Evolutionary conservation across 2,329 filamentous ascomycete species (phyloP), one percentile per base, ranked within the genome.

Genomic region (Fusarium albosuccineum): DNA sequence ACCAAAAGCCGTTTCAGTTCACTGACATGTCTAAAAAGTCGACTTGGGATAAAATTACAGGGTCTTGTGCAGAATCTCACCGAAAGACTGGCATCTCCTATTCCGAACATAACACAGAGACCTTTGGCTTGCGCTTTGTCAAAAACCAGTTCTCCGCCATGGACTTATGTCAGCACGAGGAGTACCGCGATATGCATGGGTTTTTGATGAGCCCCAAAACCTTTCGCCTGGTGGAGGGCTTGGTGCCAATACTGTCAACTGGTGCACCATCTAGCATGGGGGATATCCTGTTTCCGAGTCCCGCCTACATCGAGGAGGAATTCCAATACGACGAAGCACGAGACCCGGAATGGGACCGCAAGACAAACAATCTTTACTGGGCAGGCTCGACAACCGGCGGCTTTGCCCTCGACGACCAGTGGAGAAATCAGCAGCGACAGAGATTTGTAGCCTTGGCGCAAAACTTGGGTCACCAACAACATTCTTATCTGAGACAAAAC

Each of bases 331-430:
- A 80, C 3, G 69, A 74, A 0, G 30, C 60, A 0, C 46, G 76
- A 3, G 86, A 87, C 59, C 39, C 80, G 0, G 70, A 75, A 0
- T 89, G 86, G 85, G 73, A 82, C 1, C 46, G 76, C 6, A 89
- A 89, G 67, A 66, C 66, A 2, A 81, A 83, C 36, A 82, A 80
- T 3, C 69, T 88, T 0, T 89, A 88, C 71, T 89, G 87, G 87
- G 81, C 82, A 0, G 87, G 87, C 0, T 86, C 83, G 0, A 86
- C 80, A 0, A 87, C 86, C 0, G 87, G 86, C 3, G 85, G 81
- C 0, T 81, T 76, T 39, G 76, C 74, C 0, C 62, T 64, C 1
- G 71, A 75, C 9, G 64, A 73, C 2, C 56, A 71, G 1, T 86
- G 84, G 84, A 65, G 63, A 1, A 50, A 73, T 1, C 81, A 78